These are phyloP conservation scores for Fraxinus pennsylvanica DNA, from an alignment of 257 asterid species.

Conservation along the genomic window DNA sequence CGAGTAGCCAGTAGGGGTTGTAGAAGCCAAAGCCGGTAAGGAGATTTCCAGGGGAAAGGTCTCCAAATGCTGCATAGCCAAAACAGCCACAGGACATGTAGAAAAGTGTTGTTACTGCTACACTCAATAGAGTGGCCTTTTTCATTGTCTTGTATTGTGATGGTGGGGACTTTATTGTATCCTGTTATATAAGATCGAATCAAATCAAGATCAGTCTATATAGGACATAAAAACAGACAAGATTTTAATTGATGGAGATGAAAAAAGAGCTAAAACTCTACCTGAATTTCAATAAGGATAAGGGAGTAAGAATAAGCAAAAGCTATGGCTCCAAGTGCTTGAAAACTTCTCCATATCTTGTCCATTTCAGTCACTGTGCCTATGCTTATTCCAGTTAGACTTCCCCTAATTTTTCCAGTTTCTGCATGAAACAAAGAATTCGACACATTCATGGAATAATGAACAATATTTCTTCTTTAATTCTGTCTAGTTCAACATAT, in stretches of 20 bases:
- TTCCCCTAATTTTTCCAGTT: constrained; percentile 17
- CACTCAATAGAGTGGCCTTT: constrained; percentile 13
- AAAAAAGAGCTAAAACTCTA: background rate
- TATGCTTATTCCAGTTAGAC: constrained; percentile 13
- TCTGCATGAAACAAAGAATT: background rate
- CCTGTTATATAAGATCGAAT: background rate
- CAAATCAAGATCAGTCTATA: background rate
- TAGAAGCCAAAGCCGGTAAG: constrained; percentile 19
- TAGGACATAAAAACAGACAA: background rate
- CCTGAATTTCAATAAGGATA: constrained; percentile 21
- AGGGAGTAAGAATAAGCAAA: constrained; percentile 23
- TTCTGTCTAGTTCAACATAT: background rate
- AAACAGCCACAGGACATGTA: constrained; percentile 20
- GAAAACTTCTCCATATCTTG: constrained; percentile 11
- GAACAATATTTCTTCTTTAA: background rate
- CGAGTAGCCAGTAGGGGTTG: constrained; percentile 18
- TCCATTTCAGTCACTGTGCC: constrained; percentile 14
- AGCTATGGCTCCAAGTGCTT: constrained; percentile 21
- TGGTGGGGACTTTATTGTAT: constrained; percentile 16
- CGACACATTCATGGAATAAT: background rate
- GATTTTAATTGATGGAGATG: background rate
- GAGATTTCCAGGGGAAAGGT: background rate
- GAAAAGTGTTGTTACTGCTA: constrained; percentile 9
- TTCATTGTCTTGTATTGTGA: constrained; percentile 18
- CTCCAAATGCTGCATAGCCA: constrained; percentile 22